Base-by-base conservation (phyloP, 202 grass and related monocot genomes). In the Setaria italica region DNA sequence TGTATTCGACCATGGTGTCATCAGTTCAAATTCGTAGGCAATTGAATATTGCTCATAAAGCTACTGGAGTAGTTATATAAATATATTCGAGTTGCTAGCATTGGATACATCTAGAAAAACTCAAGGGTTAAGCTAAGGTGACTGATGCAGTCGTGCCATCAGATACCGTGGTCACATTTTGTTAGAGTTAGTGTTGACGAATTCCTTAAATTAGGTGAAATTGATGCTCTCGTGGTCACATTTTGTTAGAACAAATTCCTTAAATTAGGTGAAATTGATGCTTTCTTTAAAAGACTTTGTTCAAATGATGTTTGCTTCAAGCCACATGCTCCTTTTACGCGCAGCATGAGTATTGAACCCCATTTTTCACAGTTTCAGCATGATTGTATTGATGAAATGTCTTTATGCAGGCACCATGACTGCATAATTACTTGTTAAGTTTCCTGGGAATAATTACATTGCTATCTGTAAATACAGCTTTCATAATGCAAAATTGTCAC, bases 311-410 rank as follows among this genome's bases (percentile, higher is more conserved):
- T 72, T 74, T 30, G 21, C 17, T 84, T 45, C 41, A 42, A 82
- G 47, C 21, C 6, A 9, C 58, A 33, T 45, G 11, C 66, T 53
- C 55, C 11, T 41, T 72, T 78, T 60, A 8, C 10, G 9, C 46
- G 60, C 60, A 86, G 11, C 35, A 35, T 42, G 50, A 49, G 20
- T 21, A 7, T 51, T 16, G 49, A 11, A 29, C 3, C 45, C 69
- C 63, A 77, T 53, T 82, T 60, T 65, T 78, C 29, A 1, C 47
- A 67, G 3, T 45, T 60, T 60, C 43, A 68, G 11, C 67, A 15
- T 77, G 42, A 14, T 74, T 78, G 20, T 57, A 45, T 54, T 19
- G 21, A 53, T 17, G 54, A 67, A 66, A n/a, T 50, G 20, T 82
- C 17, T 85, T 37, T 76, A 56, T 64, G 32, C 1, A 50, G 66